A percentile compares a stretch with the other conserved stretches of the same genome.
Conservation (phyloP, 108 stramenopile species). For the Fragilaria crotonensis region DNA sequence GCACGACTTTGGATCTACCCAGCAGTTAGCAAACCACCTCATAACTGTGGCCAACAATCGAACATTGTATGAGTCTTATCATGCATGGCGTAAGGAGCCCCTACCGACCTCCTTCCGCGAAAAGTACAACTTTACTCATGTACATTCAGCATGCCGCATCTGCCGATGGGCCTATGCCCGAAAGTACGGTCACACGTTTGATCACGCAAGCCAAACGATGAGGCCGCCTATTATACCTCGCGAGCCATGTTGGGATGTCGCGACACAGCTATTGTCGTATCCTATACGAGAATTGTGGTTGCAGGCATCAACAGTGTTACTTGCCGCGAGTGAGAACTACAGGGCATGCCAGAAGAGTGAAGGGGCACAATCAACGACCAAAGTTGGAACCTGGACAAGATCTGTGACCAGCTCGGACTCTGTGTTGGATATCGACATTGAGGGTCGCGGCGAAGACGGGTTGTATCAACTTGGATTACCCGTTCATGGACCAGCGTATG, state of each 20-base stretch:
- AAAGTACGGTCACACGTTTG: conserved; percentile 37
- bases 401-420: background rate
- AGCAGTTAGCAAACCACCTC: conserved; percentile 43
- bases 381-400: background rate
- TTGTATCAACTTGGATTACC: background rate
- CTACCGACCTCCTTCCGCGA: conserved; percentile 33
- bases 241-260: background rate
- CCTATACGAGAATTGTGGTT: background rate
- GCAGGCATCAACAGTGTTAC: background rate
- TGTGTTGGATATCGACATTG: background rate
- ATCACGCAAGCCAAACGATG: background rate
- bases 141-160: conserved; percentile 42
- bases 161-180: conserved; percentile 63
- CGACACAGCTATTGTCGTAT: background rate
- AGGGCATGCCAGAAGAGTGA: background rate
- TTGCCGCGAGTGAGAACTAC: background rate
- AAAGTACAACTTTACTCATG: conserved; percentile 40
- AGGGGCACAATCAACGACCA: background rate
- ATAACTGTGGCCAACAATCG: conserved; percentile 33
- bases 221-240: background rate
- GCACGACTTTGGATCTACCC: conserved; percentile 33
- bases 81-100: conserved; percentile 53
- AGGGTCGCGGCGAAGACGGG: background rate
- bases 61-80: conserved; percentile 57
- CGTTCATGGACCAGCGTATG: background rate